These are phyloP conservation scores for Blastocystis hominis DNA, from an alignment of 352 stramenopile species.

Conservation along the genomic window DNA sequence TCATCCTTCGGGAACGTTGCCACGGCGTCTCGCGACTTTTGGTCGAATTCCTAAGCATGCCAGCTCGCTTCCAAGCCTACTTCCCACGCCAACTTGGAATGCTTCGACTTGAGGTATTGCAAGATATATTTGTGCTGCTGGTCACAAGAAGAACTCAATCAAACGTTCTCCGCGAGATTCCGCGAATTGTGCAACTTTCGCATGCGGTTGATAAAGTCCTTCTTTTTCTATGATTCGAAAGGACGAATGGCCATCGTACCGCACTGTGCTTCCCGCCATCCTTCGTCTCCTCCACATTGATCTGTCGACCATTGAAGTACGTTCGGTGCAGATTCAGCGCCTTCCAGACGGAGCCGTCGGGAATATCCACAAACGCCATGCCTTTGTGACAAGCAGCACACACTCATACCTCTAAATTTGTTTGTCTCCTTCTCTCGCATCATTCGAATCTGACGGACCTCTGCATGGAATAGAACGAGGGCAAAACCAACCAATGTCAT, in stretches of 20 bases:
- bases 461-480: neutral
- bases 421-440: conserved; percentile 49
- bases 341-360: conserved; percentile 38
- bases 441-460: conserved; percentile 29
- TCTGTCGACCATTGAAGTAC: conserved; percentile 38
- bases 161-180: neutral
- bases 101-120: neutral
- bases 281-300: conserved; percentile 58
- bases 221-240: neutral
- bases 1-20: conserved; percentile 46
- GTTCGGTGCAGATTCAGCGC: conserved; percentile 37
- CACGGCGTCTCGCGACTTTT: conserved; percentile 18
- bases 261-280: conserved; percentile 54
- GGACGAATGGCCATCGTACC: neutral
- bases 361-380: conserved; percentile 55
- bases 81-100: neutral
- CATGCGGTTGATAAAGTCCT: conserved; percentile 33
- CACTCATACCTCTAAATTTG: conserved; percentile 1
- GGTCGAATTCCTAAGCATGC: conserved; percentile 25
- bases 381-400: neutral
- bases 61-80: neutral
- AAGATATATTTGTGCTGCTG: neutral
- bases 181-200: conserved; percentile 17
- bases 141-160: neutral
- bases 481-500: neutral